Conservation (phyloP, 305 asterid genomes). For the Fraxinus greggii region DNA sequence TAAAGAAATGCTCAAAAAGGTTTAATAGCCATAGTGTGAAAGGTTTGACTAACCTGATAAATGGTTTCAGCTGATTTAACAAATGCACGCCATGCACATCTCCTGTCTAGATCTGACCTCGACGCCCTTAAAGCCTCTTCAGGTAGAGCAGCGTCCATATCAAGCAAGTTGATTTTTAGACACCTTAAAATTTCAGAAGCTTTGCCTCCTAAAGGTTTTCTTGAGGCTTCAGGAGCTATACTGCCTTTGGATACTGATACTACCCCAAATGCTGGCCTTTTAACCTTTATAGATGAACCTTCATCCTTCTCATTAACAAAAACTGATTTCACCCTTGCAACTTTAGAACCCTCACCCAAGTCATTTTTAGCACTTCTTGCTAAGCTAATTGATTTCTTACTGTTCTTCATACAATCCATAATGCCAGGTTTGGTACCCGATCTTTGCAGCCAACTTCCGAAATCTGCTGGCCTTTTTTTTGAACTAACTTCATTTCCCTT, state of each 20-base stretch:
- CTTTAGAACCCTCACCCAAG: slow-evolving; percentile 33
- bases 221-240: slow-evolving; percentile 56
- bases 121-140: slow-evolving; percentile 70
- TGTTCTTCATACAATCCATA: slow-evolving; percentile 23
- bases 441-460: slow-evolving; percentile 29
- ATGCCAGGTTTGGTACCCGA: slow-evolving; percentile 30
- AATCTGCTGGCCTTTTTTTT: slow-evolving; percentile 29
- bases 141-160: slow-evolving; percentile 86
- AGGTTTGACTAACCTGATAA: slow-evolving; percentile 63
- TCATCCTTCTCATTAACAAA: slow-evolving; percentile 36
- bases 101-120: slow-evolving; percentile 55
- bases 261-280: slow-evolving; percentile 40
- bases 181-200: slow-evolving; percentile 59
- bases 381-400: slow-evolving; percentile 25
- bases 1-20: neutral
- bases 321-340: slow-evolving; percentile 41
- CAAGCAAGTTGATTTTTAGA: slow-evolving; percentile 75
- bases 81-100: slow-evolving; percentile 74
- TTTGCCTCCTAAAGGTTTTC: slow-evolving; percentile 61
- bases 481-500: slow-evolving; percentile 34
- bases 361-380: slow-evolving; percentile 35
- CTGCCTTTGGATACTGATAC: slow-evolving; percentile 35
- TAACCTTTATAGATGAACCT: slow-evolving; percentile 43
- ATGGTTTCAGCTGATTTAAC: slow-evolving; percentile 75
- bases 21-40: neutral